Percentiles rank a stretch among this genome's conserved stretches.
phyloP scores from a whole-genome alignment of 257 asterid genomes.

The Coffea canephora region DNA sequence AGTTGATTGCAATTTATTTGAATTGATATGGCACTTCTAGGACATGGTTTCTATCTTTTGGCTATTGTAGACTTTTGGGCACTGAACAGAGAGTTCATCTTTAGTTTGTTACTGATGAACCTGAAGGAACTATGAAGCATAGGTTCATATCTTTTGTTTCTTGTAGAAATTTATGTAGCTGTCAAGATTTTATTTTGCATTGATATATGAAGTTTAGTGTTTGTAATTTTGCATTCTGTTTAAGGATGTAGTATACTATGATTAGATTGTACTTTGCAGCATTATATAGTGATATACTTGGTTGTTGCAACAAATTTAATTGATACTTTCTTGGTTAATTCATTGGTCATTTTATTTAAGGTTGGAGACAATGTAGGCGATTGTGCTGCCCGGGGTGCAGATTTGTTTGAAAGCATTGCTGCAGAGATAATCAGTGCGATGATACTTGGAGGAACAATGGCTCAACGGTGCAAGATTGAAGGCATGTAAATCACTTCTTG shows the following conservation, averaged over 20 bases:
- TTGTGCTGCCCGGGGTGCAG: constrained; percentile 99
- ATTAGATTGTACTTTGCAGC: background rate
- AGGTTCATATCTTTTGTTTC: background rate
- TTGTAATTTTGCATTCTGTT: background rate
- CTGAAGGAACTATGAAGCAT: background rate
- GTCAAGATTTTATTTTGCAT: background rate
- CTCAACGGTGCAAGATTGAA: constrained; percentile 89
- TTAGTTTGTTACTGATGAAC: background rate
- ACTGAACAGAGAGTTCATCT: background rate
- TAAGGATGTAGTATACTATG: background rate
- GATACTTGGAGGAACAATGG: constrained; percentile 99
- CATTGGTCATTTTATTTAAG: constrained; percentile 39
- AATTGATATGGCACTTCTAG: background rate
- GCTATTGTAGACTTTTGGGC: constrained; percentile 1
- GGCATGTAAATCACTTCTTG: constrained; percentile 33
- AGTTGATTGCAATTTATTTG: background rate
- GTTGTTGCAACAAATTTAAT: background rate
- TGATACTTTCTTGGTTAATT: constrained; percentile 15
- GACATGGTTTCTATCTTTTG: background rate
- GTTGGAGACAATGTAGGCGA: constrained; percentile 99
- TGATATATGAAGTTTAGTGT: background rate
- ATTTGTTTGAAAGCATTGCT: constrained; percentile 97
- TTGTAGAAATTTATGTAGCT: too few relatives aligned
- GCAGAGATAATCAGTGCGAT: constrained; percentile 99
- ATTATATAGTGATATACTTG: background rate